Evolutionary conservation across 2,329 filamentous ascomycete species (phyloP).

Genomic region (Ceratocystis lukuohia): DNA sequence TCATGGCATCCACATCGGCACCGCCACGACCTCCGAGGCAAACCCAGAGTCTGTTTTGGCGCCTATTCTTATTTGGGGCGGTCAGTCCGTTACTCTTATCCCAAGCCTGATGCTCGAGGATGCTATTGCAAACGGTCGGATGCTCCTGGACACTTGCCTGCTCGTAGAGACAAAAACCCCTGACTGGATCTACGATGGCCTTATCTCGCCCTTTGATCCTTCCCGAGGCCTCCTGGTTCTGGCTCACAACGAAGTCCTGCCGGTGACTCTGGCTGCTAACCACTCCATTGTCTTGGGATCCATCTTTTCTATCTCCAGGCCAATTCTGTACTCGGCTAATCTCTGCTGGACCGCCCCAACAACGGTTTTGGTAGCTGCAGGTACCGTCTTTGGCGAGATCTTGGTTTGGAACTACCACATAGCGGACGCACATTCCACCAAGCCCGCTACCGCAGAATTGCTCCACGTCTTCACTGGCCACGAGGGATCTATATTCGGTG

Average conservation of each 20-base stretch:
- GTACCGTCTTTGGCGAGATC: constrained; percentile 90
- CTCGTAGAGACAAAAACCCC: constrained; percentile 29
- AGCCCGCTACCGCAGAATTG: constrained; percentile 28
- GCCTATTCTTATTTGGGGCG: constrained; percentile 56
- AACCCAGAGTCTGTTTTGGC: constrained; percentile 14
- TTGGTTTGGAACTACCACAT: constrained; percentile 66
- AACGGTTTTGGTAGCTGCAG: constrained; percentile 63
- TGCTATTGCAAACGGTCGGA: neutral
- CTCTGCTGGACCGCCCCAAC: constrained; percentile 46
- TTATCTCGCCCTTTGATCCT: constrained; percentile 34
- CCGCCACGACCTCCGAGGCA: neutral
- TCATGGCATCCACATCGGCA: constrained; percentile 51
- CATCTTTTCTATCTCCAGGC: constrained; percentile 53
- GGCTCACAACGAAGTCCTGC: constrained; percentile 71
- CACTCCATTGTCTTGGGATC: constrained; percentile 32
- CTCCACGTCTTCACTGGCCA: constrained; percentile 52
- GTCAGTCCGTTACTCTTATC: constrained; percentile 34
- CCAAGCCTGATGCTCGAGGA: constrained; percentile 27
- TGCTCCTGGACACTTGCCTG: constrained; percentile 9
- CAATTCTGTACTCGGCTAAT: constrained; percentile 77
- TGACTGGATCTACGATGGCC: constrained; percentile 68
- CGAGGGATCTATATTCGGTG: constrained; percentile 87
- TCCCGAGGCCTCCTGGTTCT: constrained; percentile 52
- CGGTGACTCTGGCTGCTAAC: constrained; percentile 29
- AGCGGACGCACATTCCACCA: neutral